Percentiles rank a stretch among this genome's conserved stretches.
Conservation (phyloP, 2,329 filamentous ascomycete genomes). For the Penicillium sp. region DNA sequence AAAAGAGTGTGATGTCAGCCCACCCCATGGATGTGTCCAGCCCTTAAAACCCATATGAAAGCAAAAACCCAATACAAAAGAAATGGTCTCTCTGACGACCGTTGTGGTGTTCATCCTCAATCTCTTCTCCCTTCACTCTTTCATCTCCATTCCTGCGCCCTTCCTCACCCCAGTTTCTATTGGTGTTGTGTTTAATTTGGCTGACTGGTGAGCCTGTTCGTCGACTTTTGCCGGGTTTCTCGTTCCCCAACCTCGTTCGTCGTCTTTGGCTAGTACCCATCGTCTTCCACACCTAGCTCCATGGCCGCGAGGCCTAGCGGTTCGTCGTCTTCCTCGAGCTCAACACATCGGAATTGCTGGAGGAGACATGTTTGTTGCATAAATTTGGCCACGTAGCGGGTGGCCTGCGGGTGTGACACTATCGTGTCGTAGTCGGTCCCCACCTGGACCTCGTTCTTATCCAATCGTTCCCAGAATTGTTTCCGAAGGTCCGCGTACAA, state of each 20-base stretch:
- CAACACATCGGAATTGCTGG: neutral
- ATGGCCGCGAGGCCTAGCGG: neutral
- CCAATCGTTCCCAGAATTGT: no score
- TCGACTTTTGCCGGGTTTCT: neutral
- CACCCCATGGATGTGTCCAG: neutral
- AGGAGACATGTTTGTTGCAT: neutral
- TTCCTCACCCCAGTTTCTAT: neutral
- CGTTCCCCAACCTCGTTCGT: neutral
- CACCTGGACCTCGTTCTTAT: neutral
- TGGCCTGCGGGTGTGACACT: neutral
- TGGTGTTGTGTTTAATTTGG: neutral
- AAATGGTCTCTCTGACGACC: neutral
- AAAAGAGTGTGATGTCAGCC: neutral
- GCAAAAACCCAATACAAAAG: neutral
- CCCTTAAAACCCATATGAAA: neutral
- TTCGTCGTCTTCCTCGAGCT: neutral
- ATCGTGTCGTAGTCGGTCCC: neutral
- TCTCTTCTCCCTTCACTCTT: neutral
- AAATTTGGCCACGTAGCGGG: neutral
- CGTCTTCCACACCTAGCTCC: neutral
- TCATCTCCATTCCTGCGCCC: neutral
- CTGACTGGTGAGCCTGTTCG: neutral
- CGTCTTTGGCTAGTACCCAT: neutral
- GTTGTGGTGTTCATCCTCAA: neutral
- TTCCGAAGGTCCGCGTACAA: no score